Base-by-base conservation (phyloP, 148 eudicot species). In the Linanthus parryae region DNA sequence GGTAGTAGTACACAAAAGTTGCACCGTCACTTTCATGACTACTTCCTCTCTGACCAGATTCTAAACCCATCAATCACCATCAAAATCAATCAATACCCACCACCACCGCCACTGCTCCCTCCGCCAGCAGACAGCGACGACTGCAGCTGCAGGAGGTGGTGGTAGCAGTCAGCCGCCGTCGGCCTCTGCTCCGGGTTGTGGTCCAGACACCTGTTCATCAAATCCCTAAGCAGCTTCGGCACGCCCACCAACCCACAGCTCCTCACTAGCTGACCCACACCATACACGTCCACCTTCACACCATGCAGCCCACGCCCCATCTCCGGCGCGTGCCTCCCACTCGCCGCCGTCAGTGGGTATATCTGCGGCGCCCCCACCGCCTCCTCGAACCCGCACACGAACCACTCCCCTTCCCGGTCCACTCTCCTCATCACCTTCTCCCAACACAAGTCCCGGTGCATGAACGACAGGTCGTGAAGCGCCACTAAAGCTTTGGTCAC, bases 111-210 rank as follows among this genome's bases (percentile, higher is more conserved):
- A 11, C 31, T 17, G 30, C 31, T 49, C 21, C 33, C 48, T 12
- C 49, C 22, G 31, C 58, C 48, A 10, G 64, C 57, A 3, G 81
- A 63, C 18, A 80, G 57, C 18, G 84, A 81, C n/a, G 92, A 66
- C 77, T 83, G 92, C 56, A 83, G 56, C 76, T 83, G 92, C 70
- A 83, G 46, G 72, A 88, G 71, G 65, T 88, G 96, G 71, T 78
- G 96, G 58, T 88, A 88, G 41, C 96, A 88, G 61, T 88, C 96
- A 3, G 96, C 96, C 44, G 96, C 96, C 52, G 96, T 83, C 1
- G 96, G 96, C 23, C 96, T 57, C 42, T 63, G 73, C 68, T 88
- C 92, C 3, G 96, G 85, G 58, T 76, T 88, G 23, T 48, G 73
- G 29, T 83, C 96, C 77, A 83, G 58, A 35, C 96, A 88, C 65